These are phyloP conservation scores for Neurospora sp. DNA, from an alignment of 495 filamentous ascomycete species.

Conservation along the genomic window DNA sequence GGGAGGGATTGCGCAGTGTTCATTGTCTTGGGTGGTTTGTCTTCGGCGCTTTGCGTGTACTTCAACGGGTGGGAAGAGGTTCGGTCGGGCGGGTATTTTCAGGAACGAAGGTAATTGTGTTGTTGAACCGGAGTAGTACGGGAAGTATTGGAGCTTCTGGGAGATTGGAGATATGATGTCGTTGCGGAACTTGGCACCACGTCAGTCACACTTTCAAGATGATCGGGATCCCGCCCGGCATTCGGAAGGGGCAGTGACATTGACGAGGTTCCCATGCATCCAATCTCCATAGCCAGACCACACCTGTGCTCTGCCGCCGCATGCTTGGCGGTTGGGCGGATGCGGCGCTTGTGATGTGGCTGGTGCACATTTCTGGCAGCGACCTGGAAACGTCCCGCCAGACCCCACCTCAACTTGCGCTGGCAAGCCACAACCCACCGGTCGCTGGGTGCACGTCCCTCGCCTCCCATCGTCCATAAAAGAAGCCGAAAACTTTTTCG, in stretches of 20 bases:
- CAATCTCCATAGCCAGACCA: neutral
- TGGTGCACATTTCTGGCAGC: neutral
- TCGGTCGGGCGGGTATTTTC: neutral
- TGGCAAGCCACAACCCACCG: neutral
- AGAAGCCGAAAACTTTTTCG: conserved; percentile 14
- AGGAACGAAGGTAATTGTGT: neutral
- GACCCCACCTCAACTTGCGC: neutral
- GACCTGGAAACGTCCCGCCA: neutral
- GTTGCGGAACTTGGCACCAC: conserved; percentile 69
- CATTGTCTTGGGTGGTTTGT: conserved; percentile 12
- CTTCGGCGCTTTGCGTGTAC: neutral
- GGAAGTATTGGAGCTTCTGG: neutral
- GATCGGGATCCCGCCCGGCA: neutral
- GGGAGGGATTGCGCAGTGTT: conserved; percentile 28
- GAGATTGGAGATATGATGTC: conserved; percentile 65
- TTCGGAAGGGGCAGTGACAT: neutral
- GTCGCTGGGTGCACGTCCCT: neutral
- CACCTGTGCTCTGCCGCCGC: neutral
- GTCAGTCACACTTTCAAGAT: neutral
- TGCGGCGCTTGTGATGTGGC: neutral
- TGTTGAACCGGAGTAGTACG: neutral
- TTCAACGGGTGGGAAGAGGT: neutral
- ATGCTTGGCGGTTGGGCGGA: neutral
- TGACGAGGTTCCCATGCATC: neutral
- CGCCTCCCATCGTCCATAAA: neutral